Percentiles rank a stretch among this genome's conserved stretches.
These are phyloP conservation scores for Wickerhamomyces sydowiorum DNA, from an alignment of 805 yeast genomes.

Conservation along the genomic window DNA sequence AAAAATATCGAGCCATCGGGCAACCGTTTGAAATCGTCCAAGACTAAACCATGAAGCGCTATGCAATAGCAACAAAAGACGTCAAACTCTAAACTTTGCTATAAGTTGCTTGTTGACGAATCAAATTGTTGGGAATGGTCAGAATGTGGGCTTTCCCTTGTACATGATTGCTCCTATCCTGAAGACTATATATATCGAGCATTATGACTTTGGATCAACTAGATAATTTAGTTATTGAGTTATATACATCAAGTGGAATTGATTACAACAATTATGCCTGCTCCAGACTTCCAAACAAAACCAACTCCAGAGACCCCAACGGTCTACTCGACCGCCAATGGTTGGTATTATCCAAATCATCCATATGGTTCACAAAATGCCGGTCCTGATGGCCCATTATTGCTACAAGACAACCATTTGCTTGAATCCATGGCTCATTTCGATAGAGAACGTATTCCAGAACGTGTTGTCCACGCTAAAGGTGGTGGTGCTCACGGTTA, in stretches of 20 bases:
- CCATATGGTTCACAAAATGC: slow-evolving; percentile 51
- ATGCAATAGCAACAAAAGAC: no score
- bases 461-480: slow-evolving; percentile 63
- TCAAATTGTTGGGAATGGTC: neutral
- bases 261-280: neutral
- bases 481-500: slow-evolving; percentile 60
- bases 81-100: neutral
- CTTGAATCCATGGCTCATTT: slow-evolving; percentile 53
- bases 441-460: slow-evolving; percentile 56
- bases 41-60: no score
- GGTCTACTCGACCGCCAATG: slow-evolving; percentile 38
- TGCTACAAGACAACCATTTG: slow-evolving; percentile 53
- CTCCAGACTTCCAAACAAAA: neutral
- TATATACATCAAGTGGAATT: no score
- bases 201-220: no score
- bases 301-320: neutral
- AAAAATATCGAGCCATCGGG: no score
- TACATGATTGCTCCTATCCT: no score
- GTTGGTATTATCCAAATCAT: slow-evolving; percentile 45
- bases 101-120: neutral
- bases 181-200: no score
- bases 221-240: no score
- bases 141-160: neutral
- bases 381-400: slow-evolving; percentile 52
- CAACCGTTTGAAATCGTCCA: no score